Conservation (phyloP, 192 early-diverging fungal genomes). For the Entomortierella chlamydospora region DNA sequence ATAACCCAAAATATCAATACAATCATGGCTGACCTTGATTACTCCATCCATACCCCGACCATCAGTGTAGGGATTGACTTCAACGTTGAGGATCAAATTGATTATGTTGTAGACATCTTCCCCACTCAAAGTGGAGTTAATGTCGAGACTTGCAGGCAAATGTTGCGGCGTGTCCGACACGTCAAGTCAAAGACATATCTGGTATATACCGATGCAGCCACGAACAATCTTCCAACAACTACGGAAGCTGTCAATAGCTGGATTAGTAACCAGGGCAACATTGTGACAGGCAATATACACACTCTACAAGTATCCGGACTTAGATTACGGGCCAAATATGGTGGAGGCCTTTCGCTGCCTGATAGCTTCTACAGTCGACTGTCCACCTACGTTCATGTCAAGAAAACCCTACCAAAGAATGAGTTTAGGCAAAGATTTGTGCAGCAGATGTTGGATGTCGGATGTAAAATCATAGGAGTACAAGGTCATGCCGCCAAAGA, state of each 20-base stretch:
- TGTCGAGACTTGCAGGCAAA: constrained; percentile 22
- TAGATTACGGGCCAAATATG: constrained; percentile 7
- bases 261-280: constrained; percentile 8
- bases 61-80: constrained; percentile 16
- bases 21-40: constrained; percentile 10
- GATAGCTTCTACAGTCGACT: constrained; percentile 11
- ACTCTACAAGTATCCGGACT: background rate
- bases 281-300: constrained; percentile 1
- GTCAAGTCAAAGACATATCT: constrained; percentile 29
- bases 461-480: constrained; percentile 3
- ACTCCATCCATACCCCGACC: constrained; percentile 23
- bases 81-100: constrained; percentile 16
- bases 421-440: constrained; percentile 9
- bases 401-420: constrained; percentile 7
- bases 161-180: constrained; percentile 15
- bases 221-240: constrained; percentile 12
- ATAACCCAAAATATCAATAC: constrained; percentile 24
- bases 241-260: constrained; percentile 1
- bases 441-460: constrained; percentile 11
- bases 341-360: background rate
- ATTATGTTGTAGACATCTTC: constrained; percentile 26
- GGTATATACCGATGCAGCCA: constrained; percentile 1
- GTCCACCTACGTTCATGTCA: constrained; percentile 1
- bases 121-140: constrained; percentile 10
- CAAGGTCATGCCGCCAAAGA: constrained; percentile 10